Evolutionary conservation across 1,284 basidiomycete genomes (phyloP).

Genomic region (Moniliophthora roreri): DNA sequence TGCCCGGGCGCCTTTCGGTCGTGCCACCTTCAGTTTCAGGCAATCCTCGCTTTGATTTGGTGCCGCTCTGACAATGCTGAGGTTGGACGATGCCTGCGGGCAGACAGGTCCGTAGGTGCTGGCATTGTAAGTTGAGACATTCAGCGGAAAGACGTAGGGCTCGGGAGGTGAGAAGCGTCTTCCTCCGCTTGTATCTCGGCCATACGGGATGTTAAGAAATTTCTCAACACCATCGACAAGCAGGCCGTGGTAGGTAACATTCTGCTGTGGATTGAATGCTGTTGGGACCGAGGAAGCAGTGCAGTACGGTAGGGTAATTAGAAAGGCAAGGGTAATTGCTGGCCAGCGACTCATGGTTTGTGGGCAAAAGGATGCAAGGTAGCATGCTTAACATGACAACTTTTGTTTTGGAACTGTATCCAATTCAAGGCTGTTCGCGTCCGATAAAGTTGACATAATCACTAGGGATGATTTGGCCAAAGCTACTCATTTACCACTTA

Average conservation of each 20-base stretch:
- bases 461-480: too few species aligned
- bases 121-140: background rate
- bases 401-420: too few species aligned
- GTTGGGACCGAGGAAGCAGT: too few species aligned
- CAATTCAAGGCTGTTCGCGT: too few species aligned
- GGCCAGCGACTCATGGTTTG: too few species aligned
- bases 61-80: background rate
- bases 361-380: too few species aligned
- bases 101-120: background rate
- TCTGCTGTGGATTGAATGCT: background rate
- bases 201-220: conserved; percentile 5
- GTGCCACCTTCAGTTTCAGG: conserved; percentile 6
- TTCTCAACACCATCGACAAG: background rate
- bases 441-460: too few species aligned
- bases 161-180: background rate
- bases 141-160: background rate
- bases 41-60: conserved; percentile 7
- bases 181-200: background rate
- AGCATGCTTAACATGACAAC: too few species aligned
- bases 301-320: too few species aligned
- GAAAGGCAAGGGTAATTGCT: too few species aligned
- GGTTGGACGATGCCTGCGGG: background rate
- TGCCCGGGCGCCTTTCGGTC: background rate
- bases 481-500: too few species aligned
- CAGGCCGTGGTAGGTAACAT: background rate